Conservation (phyloP, 1,139 yeast genomes). For the Yamadazyma songkhlaensis region DNA sequence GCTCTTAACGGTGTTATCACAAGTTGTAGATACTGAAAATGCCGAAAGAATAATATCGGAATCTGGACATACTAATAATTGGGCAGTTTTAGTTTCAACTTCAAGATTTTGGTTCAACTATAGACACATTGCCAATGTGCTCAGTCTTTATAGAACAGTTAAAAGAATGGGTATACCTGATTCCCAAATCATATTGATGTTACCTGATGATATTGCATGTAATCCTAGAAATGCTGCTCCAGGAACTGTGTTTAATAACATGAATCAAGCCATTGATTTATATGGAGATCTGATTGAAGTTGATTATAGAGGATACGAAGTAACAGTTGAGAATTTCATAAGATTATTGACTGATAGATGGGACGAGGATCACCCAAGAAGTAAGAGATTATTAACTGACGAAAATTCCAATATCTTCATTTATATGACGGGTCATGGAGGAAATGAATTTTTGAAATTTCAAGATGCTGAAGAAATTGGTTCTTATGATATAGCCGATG, state of each 20-base stretch:
- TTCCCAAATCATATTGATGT: slow-evolving; percentile 93
- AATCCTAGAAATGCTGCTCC: slow-evolving; percentile 95
- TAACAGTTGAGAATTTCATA: slow-evolving; percentile 92
- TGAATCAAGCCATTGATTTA: slow-evolving; percentile 88
- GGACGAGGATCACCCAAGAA: slow-evolving; percentile 91
- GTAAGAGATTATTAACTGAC: slow-evolving; percentile 86
- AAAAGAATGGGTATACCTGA: slow-evolving; percentile 96
- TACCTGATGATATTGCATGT: slow-evolving; percentile 96
- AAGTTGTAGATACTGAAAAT: slow-evolving; percentile 15
- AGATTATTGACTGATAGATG: slow-evolving; percentile 90
- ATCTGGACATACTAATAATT: slow-evolving; percentile 74
- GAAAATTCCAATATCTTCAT: slow-evolving; percentile 92
- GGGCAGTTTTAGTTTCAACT: slow-evolving; percentile 96
- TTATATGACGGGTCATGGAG: slow-evolving; percentile 98
- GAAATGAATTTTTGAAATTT: slow-evolving; percentile 92
- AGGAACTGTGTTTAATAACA: slow-evolving; percentile 92
- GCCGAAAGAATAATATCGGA: slow-evolving; percentile 23
- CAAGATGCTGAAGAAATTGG: slow-evolving; percentile 99
- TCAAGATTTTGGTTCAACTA: slow-evolving; percentile 98
- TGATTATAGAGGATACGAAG: slow-evolving; percentile 96
- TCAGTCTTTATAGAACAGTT: slow-evolving; percentile 92
- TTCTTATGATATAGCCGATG: slow-evolving; percentile 93
- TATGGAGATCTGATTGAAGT: slow-evolving; percentile 95
- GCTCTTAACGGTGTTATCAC: slow-evolving; percentile 1
- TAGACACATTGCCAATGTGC: slow-evolving; percentile 94